phyloP scores from a whole-genome alignment of 805 yeast genomes.

The Saccharomycopsis microspora region DNA sequence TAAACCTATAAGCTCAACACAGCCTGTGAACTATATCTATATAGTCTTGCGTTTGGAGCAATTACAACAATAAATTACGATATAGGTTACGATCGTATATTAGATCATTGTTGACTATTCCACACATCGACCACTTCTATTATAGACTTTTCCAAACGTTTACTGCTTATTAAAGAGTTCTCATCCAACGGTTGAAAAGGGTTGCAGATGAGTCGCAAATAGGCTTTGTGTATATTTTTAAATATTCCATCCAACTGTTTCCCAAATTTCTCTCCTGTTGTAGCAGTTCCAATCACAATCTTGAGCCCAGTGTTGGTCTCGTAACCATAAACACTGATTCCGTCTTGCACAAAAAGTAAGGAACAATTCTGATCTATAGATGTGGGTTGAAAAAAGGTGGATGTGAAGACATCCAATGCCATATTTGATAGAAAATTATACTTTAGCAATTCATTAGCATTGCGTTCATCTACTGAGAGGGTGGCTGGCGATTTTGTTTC shows the following conservation, averaged over 20 bases:
- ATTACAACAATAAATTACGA: too few species aligned
- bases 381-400: constrained; percentile 33
- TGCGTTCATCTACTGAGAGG: constrained; percentile 19
- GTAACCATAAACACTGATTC: constrained; percentile 53
- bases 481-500: neutral
- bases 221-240: constrained; percentile 38
- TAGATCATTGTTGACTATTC: constrained; percentile 9
- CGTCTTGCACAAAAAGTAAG: constrained; percentile 56
- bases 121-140: constrained; percentile 14
- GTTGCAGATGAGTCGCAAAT: constrained; percentile 46
- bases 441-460: constrained; percentile 38
- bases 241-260: constrained; percentile 20
- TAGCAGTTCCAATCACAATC: constrained; percentile 43
- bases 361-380: constrained; percentile 25
- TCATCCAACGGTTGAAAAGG: constrained; percentile 40
- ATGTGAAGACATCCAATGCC: constrained; percentile 59
- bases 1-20: too few species aligned
- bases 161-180: constrained; percentile 17
- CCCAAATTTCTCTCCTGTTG: too few species aligned
- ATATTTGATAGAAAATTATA: constrained; percentile 67
- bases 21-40: neutral
- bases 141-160: constrained; percentile 12
- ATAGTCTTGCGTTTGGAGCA: neutral
- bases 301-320: constrained; percentile 61
- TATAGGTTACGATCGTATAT: too few species aligned